Evolutionary conservation across 805 yeast genomes (phyloP).

Genomic region (Ogataea thermomethanolica): DNA sequence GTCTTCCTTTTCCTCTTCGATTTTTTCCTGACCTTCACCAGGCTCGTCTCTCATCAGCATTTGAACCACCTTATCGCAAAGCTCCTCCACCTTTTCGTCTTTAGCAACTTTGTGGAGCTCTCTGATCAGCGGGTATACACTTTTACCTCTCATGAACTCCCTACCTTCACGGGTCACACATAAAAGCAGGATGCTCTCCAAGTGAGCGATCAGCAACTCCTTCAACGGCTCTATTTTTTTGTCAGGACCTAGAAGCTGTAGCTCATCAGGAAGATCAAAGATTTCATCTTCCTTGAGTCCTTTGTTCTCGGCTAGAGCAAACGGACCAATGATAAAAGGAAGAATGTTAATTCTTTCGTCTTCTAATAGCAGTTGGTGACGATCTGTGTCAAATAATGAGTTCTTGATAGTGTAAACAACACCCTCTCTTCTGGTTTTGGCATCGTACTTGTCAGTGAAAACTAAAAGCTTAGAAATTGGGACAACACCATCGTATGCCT

Average conservation of each 20-base stretch:
- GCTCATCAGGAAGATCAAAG: slow-evolving; percentile 82
- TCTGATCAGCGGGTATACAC: slow-evolving; percentile 82
- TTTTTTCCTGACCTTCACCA: slow-evolving; percentile 42
- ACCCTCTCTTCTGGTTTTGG: slow-evolving; percentile 82
- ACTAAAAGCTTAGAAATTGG: slow-evolving; percentile 80
- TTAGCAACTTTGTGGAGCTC: slow-evolving; percentile 68
- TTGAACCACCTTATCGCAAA: slow-evolving; percentile 83
- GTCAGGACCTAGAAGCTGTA: slow-evolving; percentile 73
- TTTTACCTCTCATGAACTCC: slow-evolving; percentile 71
- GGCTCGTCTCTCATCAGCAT: slow-evolving; percentile 90
- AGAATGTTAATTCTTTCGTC: slow-evolving; percentile 68
- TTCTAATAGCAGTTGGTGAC: slow-evolving; percentile 57
- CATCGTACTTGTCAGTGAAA: slow-evolving; percentile 77
- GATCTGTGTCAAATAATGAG: slow-evolving; percentile 72
- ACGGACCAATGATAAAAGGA: slow-evolving; percentile 78
- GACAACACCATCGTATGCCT: slow-evolving; percentile 68
- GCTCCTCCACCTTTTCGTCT: slow-evolving; percentile 48
- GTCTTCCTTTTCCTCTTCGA: slow-evolving; percentile 42
- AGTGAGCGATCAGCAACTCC: slow-evolving; percentile 63
- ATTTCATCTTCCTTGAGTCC: slow-evolving; percentile 79
- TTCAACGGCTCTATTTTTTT: slow-evolving; percentile 71
- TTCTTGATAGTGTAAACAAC: slow-evolving; percentile 91
- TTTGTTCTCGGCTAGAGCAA: slow-evolving; percentile 56
- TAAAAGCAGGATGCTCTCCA: slow-evolving; percentile 75
- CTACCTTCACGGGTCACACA: slow-evolving; percentile 74